Conservation (phyloP, 192 early-diverging fungal species). For the Podila epigama region DNA sequence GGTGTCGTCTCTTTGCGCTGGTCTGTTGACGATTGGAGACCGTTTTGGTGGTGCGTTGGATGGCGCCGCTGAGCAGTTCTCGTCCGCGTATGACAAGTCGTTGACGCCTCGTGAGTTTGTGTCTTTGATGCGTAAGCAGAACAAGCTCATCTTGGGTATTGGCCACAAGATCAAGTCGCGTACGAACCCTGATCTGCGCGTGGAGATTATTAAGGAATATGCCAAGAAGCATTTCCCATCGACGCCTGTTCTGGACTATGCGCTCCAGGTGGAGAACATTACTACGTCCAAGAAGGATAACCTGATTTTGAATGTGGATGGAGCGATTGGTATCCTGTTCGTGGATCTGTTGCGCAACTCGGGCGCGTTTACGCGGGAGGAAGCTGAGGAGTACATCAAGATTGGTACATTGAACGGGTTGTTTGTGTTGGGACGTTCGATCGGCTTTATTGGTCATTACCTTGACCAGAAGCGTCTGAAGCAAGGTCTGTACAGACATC, state of each 20-base stretch:
- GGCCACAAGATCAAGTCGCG: slow-evolving; percentile 99
- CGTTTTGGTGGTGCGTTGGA: slow-evolving; percentile 97
- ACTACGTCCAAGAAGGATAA: slow-evolving; percentile 98
- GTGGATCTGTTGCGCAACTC: slow-evolving; percentile 92
- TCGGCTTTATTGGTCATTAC: slow-evolving; percentile 97
- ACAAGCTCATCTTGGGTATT: slow-evolving; percentile 97
- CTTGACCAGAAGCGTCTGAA: slow-evolving; percentile 97
- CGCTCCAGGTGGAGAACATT: slow-evolving; percentile 91
- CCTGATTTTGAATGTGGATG: slow-evolving; percentile 92
- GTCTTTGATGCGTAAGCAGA: slow-evolving; percentile 87
- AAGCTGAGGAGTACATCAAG: slow-evolving; percentile 93
- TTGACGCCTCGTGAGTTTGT: slow-evolving; percentile 93
- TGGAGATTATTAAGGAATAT: slow-evolving; percentile 92
- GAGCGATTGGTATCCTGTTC: slow-evolving; percentile 92
- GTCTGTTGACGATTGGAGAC: slow-evolving; percentile 93
- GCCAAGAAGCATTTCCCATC: slow-evolving; percentile 86
- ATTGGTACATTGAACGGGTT: slow-evolving; percentile 96
- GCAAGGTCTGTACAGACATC: slow-evolving; percentile 97
- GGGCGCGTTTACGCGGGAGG: slow-evolving; percentile 90
- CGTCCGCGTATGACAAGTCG: slow-evolving; percentile 88
- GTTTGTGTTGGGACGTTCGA: slow-evolving; percentile 91
- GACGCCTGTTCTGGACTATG: slow-evolving; percentile 88
- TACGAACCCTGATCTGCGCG: slow-evolving; percentile 97
- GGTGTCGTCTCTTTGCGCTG: slow-evolving; percentile 90
- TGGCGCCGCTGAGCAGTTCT: slow-evolving; percentile 91